Percentiles rank a stretch among this genome's conserved stretches.
Conservation (phyloP, 352 stramenopile genomes). For the Thalassiosira livingstoniorum region DNA sequence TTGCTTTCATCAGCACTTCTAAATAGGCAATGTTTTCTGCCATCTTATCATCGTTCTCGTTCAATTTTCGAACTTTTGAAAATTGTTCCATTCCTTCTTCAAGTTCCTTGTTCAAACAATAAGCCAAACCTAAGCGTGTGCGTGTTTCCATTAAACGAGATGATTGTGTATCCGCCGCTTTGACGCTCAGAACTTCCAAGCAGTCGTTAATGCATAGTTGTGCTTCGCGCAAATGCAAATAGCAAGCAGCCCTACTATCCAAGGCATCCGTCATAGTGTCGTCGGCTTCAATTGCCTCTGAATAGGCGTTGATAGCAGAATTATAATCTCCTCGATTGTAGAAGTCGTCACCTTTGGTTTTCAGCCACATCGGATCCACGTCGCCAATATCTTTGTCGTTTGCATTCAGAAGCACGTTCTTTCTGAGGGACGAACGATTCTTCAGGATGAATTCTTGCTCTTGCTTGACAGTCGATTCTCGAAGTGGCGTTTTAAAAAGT, state of each 20-base stretch:
- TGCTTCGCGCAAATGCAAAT: slow-evolving; percentile 55
- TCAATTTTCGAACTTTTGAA: slow-evolving; percentile 24
- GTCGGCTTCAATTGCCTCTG: slow-evolving; percentile 57
- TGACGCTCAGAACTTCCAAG: slow-evolving; percentile 20
- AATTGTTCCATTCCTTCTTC: slow-evolving; percentile 47
- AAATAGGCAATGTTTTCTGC: slow-evolving; percentile 36
- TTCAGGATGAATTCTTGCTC: slow-evolving; percentile 75
- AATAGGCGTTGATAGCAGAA: slow-evolving; percentile 64
- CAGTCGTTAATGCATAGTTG: slow-evolving; percentile 56
- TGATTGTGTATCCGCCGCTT: slow-evolving; percentile 22
- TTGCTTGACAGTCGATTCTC: slow-evolving; percentile 64
- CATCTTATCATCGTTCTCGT: slow-evolving; percentile 38
- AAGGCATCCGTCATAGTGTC: slow-evolving; percentile 37
- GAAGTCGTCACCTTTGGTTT: slow-evolving; percentile 64
- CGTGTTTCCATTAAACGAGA: slow-evolving; percentile 35
- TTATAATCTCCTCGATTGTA: slow-evolving; percentile 51
- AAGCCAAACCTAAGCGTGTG: slow-evolving; percentile 41
- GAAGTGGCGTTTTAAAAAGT: slow-evolving; percentile 70
- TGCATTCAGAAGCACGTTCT: slow-evolving; percentile 61
- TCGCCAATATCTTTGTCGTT: slow-evolving; percentile 47
- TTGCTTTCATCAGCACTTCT: slow-evolving; percentile 33
- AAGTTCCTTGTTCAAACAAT: slow-evolving; percentile 52
- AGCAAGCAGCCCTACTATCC: slow-evolving; percentile 49
- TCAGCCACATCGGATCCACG: slow-evolving; percentile 64
- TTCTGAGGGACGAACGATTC: slow-evolving; percentile 58